Percentiles rank a stretch among this genome's conserved stretches.
These are phyloP conservation scores for Helotiales sp. DNA, from an alignment of 2,329 filamentous ascomycete species.

Conservation along the genomic window DNA sequence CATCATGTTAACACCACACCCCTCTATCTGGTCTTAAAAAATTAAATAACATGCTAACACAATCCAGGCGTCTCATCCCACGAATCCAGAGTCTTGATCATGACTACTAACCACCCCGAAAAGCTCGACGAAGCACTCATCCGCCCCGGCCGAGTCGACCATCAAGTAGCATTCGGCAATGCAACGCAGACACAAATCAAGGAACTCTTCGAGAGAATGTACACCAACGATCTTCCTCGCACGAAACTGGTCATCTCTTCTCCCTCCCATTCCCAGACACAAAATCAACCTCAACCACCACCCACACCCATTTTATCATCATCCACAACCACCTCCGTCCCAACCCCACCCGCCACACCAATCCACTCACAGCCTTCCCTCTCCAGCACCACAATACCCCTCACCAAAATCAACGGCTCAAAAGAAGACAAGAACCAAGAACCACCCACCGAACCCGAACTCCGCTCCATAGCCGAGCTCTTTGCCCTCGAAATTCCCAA, in stretches of 20 bases:
- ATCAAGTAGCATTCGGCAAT: slow-evolving; percentile 68
- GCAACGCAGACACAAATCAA: slow-evolving; percentile 58
- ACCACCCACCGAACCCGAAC: slow-evolving; percentile 45
- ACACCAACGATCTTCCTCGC: slow-evolving; percentile 47
- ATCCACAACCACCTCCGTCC: background rate
- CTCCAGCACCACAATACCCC: background rate
- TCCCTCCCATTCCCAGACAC: background rate
- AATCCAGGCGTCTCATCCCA: slow-evolving; percentile 68
- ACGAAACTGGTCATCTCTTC: slow-evolving; percentile 37
- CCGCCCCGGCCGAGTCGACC: slow-evolving; percentile 73
- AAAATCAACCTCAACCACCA: background rate
- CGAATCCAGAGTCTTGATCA: slow-evolving; percentile 79
- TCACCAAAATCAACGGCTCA: background rate
- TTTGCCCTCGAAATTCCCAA: slow-evolving; percentile 61
- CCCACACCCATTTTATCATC: background rate
- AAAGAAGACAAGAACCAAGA: slow-evolving; percentile 15
- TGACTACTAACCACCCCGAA: slow-evolving; percentile 81
- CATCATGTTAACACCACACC: background rate
- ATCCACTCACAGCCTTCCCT: background rate
- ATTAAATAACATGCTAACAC: slow-evolving; percentile 6
- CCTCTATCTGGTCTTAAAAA: background rate
- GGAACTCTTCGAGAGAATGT: slow-evolving; percentile 67
- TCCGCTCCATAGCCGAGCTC: slow-evolving; percentile 42
- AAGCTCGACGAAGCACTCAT: slow-evolving; percentile 75
- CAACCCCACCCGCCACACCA: background rate